Evolutionary conservation across 768 basidiomycete genomes (phyloP).

Genomic region (Baorangia bicolor): DNA sequence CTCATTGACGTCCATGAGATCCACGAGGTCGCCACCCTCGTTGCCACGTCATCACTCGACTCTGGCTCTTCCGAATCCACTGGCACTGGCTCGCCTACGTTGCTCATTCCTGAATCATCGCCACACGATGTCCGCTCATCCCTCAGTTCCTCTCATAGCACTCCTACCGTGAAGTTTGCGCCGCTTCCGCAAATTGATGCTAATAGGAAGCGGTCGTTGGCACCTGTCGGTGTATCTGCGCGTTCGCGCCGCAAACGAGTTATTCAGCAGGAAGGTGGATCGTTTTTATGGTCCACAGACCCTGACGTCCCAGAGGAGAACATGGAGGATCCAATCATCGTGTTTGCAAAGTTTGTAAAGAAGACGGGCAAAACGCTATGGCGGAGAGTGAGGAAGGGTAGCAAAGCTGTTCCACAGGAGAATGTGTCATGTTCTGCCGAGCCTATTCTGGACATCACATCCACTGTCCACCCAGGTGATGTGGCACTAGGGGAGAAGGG

Average conservation of each 20-base stretch:
- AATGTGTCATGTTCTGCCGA: slow-evolving; percentile 3
- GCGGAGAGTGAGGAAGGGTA: slow-evolving; percentile 47
- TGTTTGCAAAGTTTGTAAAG: slow-evolving; percentile 52
- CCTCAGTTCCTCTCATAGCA: slow-evolving; percentile 12
- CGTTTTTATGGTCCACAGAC: slow-evolving; percentile 22
- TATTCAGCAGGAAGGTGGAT: slow-evolving; percentile 20
- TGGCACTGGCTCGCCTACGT: slow-evolving; percentile 10
- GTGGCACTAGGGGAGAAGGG: slow-evolving; percentile 2
- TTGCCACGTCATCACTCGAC: slow-evolving; percentile 11
- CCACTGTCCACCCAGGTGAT: slow-evolving; percentile 23
- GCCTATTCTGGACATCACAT: slow-evolving; percentile 21
- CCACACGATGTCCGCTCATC: slow-evolving; percentile 13
- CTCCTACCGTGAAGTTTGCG: slow-evolving; percentile 52
- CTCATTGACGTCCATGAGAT: slow-evolving; percentile 18
- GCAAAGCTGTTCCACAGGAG: slow-evolving; percentile 14
- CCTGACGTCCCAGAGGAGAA: slow-evolving; percentile 27
- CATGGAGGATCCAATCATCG: slow-evolving; percentile 47
- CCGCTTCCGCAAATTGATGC: slow-evolving; percentile 55
- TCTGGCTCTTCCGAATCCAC: slow-evolving; percentile 19
- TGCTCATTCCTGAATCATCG: slow-evolving; percentile 8
- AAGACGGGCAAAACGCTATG: slow-evolving; percentile 40
- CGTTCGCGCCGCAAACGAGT: slow-evolving; percentile 28
- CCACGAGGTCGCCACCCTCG: slow-evolving; percentile 13
- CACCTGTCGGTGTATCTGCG: slow-evolving; percentile 56
- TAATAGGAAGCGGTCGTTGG: slow-evolving; percentile 45